phyloP scores from a whole-genome alignment of 2,329 filamentous ascomycete genomes.

The Penicillium rolfsii region DNA sequence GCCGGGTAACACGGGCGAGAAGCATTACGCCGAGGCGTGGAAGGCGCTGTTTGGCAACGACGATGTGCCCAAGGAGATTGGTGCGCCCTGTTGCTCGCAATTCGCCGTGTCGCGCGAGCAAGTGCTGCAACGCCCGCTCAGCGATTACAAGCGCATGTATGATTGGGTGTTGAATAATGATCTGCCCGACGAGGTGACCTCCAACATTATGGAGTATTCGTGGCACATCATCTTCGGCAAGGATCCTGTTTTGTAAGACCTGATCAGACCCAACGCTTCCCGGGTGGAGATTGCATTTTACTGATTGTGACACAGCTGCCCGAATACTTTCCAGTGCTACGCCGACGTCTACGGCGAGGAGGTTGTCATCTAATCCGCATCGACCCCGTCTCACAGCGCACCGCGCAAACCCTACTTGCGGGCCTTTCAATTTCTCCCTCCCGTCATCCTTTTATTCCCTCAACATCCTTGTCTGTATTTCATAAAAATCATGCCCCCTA shows the following conservation, averaged over 20 bases:
- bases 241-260: conserved; percentile 40
- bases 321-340: conserved; percentile 31
- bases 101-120: conserved; percentile 61
- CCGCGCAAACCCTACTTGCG: not conserved
- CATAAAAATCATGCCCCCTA: conserved; percentile 4
- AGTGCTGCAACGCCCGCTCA: conserved; percentile 51
- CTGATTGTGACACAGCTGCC: conserved; percentile 26
- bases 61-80: conserved; percentile 53
- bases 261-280: not conserved
- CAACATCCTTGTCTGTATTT: conserved; percentile 4
- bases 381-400: not conserved
- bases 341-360: conserved; percentile 32
- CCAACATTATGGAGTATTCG: conserved; percentile 64
- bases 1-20: conserved; percentile 31
- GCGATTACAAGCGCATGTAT: conserved; percentile 59
- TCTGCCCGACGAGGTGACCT: conserved; percentile 57
- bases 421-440: conserved; percentile 2
- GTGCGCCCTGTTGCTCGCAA: conserved; percentile 64
- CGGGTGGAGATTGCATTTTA: not conserved
- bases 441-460: not conserved
- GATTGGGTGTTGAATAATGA: conserved; percentile 61
- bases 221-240: conserved; percentile 61
- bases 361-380: conserved; percentile 16
- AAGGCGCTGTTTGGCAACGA: conserved; percentile 28
- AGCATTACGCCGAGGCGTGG: conserved; percentile 37